Evolutionary conservation across 2,329 filamentous ascomycete genomes (phyloP), one percentile per base, ranked within the genome.

Genomic region (Grosmannia clavigera): DNA sequence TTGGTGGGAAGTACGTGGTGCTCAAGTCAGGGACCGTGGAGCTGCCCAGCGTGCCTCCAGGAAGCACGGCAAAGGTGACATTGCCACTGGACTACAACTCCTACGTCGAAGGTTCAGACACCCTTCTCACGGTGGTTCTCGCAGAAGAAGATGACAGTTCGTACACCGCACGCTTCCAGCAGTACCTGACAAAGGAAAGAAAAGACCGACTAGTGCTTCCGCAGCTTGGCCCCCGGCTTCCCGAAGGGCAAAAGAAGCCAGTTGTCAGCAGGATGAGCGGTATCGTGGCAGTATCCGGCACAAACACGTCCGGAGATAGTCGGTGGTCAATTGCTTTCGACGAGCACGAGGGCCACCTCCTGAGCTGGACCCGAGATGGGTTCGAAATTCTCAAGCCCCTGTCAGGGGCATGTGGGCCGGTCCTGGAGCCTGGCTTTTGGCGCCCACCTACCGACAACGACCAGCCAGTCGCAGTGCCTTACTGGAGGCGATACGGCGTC

Each of bases 371-470:
- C 2, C 67, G 70, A 22, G 67, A 70, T 50, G 68, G 69, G 58
- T 63, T 68, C 40, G 56, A 69, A 0, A 62, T 80, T 0, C 67
- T 79, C 40, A 31, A 57, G 46, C 27, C 48, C 6, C 19, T 48
- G 48, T 3, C 48, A 5, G 31, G 48, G 14, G 9, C 29, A 10
- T 1, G 5, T 2, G 12, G 74, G 65, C 69, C 9, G 69, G 70
- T 73, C 27, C 68, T 77, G 19, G 65, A 69, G 10, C 75, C 80
- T 1, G 73, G 75, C 6, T 81, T 87, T 70, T 87, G 83, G 78
- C 81, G 84, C 5, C 81, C 84, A 0, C 77, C 79, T 16, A 87
- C 84, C 0, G 82, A 88, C 69, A 88, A 88, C 65, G 85, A 88
- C 66, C 72, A 74, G 0, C 76, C 79, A 0, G 67, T 70, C 19